Conservation (phyloP, 495 filamentous ascomycete species). For the Penicillium silybi region DNA sequence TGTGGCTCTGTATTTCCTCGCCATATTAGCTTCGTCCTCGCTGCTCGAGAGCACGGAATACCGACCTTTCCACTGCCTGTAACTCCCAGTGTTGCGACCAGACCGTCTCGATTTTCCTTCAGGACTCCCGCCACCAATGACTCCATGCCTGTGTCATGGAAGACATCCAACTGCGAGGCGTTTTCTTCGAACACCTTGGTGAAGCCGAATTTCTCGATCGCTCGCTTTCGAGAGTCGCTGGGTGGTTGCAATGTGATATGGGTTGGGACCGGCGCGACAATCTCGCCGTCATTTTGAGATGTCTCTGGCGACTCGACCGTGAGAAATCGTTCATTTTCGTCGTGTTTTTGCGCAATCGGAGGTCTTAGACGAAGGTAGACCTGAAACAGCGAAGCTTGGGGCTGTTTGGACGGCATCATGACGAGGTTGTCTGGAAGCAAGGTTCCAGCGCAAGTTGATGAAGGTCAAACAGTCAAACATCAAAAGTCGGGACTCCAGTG, state of each 20-base stretch:
- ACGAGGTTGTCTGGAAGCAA: conserved; percentile 2
- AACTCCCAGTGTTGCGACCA: conserved; percentile 89
- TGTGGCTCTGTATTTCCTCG: conserved; percentile 69
- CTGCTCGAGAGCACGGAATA: neutral
- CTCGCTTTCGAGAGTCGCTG: conserved; percentile 70
- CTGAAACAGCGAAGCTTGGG: conserved; percentile 71
- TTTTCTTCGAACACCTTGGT: conserved; percentile 89
- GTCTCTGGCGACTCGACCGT: conserved; percentile 60
- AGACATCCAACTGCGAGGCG: conserved; percentile 79
- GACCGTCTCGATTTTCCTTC: conserved; percentile 75
- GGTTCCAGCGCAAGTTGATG: conserved; percentile 3
- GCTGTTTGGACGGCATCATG: conserved; percentile 37
- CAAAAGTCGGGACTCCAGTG: conserved; percentile 2
- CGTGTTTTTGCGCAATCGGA: conserved; percentile 40
- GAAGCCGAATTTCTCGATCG: conserved; percentile 90
- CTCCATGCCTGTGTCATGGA: conserved; percentile 74
- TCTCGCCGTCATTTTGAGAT: conserved; percentile 23
- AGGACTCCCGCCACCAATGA: conserved; percentile 75
- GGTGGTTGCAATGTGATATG: conserved; percentile 89
- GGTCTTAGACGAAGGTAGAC: conserved; percentile 90
- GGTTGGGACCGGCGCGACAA: conserved; percentile 52
- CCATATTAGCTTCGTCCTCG: conserved; percentile 9
- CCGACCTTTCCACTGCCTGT: conserved; percentile 93
- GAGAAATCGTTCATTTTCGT: conserved; percentile 66
- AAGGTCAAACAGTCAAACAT: conserved; percentile 11